These are phyloP conservation scores for Sideroxylon spinosum DNA, from an alignment of 179 eudicot genomes.

Conservation along the genomic window DNA sequence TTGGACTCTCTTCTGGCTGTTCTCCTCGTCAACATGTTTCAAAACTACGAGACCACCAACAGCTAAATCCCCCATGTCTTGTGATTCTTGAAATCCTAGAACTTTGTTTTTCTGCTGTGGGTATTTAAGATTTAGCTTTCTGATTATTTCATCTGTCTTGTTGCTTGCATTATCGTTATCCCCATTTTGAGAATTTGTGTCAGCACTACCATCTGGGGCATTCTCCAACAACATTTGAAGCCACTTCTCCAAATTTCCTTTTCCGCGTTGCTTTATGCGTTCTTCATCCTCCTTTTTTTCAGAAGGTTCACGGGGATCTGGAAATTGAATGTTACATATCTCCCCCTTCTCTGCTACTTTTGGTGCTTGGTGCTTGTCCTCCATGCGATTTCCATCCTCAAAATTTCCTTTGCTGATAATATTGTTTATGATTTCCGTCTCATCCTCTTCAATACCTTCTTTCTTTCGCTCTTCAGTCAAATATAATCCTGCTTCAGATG, in stretches of 20 bases:
- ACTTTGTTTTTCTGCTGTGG: constrained; percentile 39
- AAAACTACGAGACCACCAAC: no score
- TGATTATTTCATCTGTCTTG: constrained; percentile 42
- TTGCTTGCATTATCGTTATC: constrained; percentile 16
- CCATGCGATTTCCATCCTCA: constrained; percentile 13
- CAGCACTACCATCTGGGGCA: constrained; percentile 20
- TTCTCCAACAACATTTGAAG: constrained; percentile 61
- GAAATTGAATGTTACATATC: constrained; percentile 31
- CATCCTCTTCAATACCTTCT: constrained; percentile 24
- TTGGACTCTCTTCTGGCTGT: constrained; percentile 7
- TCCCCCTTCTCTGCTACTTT: constrained; percentile 26
- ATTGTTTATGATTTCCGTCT: background rate
- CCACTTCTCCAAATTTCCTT: constrained; percentile 90
- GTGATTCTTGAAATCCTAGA: constrained; percentile 9
- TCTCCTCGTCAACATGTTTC: no score
- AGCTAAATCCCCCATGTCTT: no score
- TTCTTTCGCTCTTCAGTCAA: constrained; percentile 28
- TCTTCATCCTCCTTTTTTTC: constrained; percentile 75
- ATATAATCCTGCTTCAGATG: constrained; percentile 52
- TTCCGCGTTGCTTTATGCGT: constrained; percentile 63
- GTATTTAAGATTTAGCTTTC: constrained; percentile 40
- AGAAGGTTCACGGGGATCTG: constrained; percentile 32
- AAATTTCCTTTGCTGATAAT: constrained; percentile 19
- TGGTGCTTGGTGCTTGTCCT: constrained; percentile 19
- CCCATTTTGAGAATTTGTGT: constrained; percentile 22